Evolutionary conservation across 106 monocot species (phyloP), one percentile per base, ranked within the genome.

Genomic region (Dioscorea alata): DNA sequence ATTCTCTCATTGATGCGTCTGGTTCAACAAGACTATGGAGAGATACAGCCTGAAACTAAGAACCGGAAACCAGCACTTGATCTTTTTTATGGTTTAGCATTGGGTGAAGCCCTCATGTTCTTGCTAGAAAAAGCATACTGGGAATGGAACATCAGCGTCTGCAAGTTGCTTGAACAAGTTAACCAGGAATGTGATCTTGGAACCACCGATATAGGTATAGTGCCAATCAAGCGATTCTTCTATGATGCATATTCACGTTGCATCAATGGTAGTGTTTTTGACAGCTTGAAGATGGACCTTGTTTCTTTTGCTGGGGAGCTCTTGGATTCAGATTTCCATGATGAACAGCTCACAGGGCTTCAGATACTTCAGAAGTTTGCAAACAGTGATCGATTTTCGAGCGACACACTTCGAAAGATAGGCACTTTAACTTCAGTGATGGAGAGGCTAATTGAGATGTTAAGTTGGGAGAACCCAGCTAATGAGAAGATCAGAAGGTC

Each of bases 221-320:
- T 86, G 12, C 67, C 79, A 18, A 59, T 90, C 35, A 77, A 52
- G 33, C 77, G 86, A 9, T 90, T 90, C 78, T 83, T 90, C 67
- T 90, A 90, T 57, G 83, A 90, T 61, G 78, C 86, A 3, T 90
- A 81, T 67, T 83, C 83, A 0, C 67, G 24, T 12, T 76, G 86
- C 67, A 42, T 90, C 75, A 48, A 70, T 20, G 86, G 86, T 0
- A 90, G 83, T 68, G 63, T 90, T 62, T 90, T 90, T 57, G 81
- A 86, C 32, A 78, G 83, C 33, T 53, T 86, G 24, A 86, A 86
- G 68, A 90, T 81, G 86, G 90, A 90, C 42, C 64, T 90, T 7
- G 73, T 86, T 23, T 70, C 75, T 13, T 90, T 81, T 50, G 83
- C 83, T 0, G 70, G 70, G 67, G 83, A 86, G n/a, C 78, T 90